These are phyloP conservation scores for Meredithiella fracta DNA, from an alignment of 2,329 filamentous ascomycete genomes.

Conservation along the genomic window DNA sequence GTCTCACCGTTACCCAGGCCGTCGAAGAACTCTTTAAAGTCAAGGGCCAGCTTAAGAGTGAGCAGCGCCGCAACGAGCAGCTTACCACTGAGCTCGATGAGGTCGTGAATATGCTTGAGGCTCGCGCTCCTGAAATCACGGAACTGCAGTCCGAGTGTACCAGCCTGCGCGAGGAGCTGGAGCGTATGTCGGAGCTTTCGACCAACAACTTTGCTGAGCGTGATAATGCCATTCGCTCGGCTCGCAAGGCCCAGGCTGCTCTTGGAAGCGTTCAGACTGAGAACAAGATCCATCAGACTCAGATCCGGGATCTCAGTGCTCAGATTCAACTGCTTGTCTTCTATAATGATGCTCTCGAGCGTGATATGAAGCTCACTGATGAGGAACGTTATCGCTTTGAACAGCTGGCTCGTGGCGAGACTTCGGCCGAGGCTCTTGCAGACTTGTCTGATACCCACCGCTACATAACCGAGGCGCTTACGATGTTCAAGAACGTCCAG, in stretches of 20 bases:
- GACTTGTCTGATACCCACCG: conserved; percentile 72
- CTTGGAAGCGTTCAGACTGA: conserved; percentile 49
- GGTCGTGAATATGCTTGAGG: conserved; percentile 70
- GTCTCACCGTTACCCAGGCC: conserved; percentile 43
- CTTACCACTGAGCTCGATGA: conserved; percentile 66
- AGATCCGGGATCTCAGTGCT: conserved; percentile 74
- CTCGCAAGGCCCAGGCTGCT: conserved; percentile 62
- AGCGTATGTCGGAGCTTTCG: conserved; percentile 70
- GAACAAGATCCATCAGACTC: conserved; percentile 62
- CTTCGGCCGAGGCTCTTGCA: conserved; percentile 51
- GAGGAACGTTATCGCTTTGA: conserved; percentile 63
- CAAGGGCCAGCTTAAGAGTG: conserved; percentile 56
- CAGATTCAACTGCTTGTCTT: conserved; percentile 84
- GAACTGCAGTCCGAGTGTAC: conserved; percentile 71
- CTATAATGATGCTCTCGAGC: conserved; percentile 67
- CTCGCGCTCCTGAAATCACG: conserved; percentile 72
- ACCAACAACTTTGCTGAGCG: conserved; percentile 69
- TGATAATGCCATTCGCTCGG: conserved; percentile 60
- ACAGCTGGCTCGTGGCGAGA: conserved; percentile 58
- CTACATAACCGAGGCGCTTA: conserved; percentile 79
- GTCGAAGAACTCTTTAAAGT: conserved; percentile 48
- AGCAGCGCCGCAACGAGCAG: conserved; percentile 58
- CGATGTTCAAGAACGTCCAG: conserved; percentile 70
- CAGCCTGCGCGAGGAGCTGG: conserved; percentile 61
- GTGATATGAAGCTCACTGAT: conserved; percentile 53